Evolutionary conservation across 2,329 filamentous ascomycete species (phyloP).

Genomic region (Xylariaceae sp.): DNA sequence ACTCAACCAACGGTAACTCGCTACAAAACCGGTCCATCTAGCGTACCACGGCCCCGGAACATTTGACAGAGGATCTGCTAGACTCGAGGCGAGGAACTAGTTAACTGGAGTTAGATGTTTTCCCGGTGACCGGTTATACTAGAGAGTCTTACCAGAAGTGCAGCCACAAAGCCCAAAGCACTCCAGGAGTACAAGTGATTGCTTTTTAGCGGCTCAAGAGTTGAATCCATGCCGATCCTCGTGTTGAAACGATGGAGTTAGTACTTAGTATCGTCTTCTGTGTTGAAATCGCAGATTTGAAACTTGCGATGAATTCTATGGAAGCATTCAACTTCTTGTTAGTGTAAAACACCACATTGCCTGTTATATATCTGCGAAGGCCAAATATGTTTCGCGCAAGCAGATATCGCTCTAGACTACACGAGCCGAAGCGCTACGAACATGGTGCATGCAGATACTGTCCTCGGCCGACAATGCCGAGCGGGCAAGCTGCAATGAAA

Average conservation of each 20-base stretch:
- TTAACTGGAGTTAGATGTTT: background rate
- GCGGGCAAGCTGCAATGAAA: background rate
- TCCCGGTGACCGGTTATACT: too few relatives aligned
- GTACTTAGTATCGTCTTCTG: too few relatives aligned
- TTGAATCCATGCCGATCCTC: conserved; percentile 5
- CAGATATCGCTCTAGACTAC: too few relatives aligned
- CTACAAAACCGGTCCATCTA: conserved; percentile 22
- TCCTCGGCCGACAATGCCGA: conserved; percentile 15
- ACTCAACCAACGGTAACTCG: conserved; percentile 20
- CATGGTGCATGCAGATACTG: background rate
- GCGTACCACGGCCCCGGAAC: conserved; percentile 34
- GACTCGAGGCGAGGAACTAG: conserved; percentile 13
- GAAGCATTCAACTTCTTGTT: too few relatives aligned
- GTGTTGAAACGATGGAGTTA: background rate
- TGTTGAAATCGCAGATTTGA: background rate
- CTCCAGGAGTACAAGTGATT: conserved; percentile 14
- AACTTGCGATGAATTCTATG: background rate
- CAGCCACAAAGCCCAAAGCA: conserved; percentile 12
- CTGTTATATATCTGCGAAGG: conserved; percentile 2
- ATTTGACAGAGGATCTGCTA: conserved; percentile 24
- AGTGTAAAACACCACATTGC: background rate
- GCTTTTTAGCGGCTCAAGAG: conserved; percentile 1
- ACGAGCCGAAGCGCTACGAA: too few relatives aligned
- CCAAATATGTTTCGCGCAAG: background rate
- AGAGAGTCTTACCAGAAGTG: conserved; percentile 23